Evolutionary conservation across 257 asterid genomes (phyloP), one percentile per base, ranked within the genome.

Genomic region (Thymus mandschuricus): DNA sequence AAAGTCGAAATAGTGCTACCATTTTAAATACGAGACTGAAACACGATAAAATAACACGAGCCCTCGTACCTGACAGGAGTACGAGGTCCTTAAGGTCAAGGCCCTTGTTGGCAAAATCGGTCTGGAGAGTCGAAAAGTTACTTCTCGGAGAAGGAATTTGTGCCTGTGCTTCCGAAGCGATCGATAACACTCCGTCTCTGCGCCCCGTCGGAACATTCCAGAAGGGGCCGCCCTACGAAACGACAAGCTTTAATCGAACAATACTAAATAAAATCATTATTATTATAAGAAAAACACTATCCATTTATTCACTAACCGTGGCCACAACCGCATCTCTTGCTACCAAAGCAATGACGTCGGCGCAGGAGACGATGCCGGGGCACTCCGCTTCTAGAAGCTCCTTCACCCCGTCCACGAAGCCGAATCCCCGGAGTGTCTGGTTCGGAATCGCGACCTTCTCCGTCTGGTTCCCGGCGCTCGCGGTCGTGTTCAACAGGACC

Each of bases 181-280:
- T 75, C 52, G 90, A 85, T 31, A 81, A 66, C 61, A 63, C 72
- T n/a, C 88, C 86, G 66, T 83, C 88, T 68, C 85, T 76, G 49
- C 86, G 81, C 45, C 88, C 90, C 4, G 86, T 83, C 29, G 90
- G 83, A 28, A 85, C 87, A 64, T 73, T 81, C 87, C 86, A 83
- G 31, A 58, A 79, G 21, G 90, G 90, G 3, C 90, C 86, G 13
- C 90, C 90, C 89, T 86, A 65, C 8, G n/a, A 57, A 5, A 13
- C 4, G 28, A 49, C 10, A 1, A 58, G 57, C 6, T 38, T 38
- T 3, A 38, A 38, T 38, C 3, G 5, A 43, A 43, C 11, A 43
- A 43, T 6, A 43, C 6, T 1, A 43, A 29, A 5, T n/a, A 27
- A 3, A 8, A 51, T 0, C 29, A 44, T 4, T 1, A 40, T 55